Conservation (phyloP, 2,329 filamentous ascomycete genomes). For the Dothideomycetes sp. region DNA sequence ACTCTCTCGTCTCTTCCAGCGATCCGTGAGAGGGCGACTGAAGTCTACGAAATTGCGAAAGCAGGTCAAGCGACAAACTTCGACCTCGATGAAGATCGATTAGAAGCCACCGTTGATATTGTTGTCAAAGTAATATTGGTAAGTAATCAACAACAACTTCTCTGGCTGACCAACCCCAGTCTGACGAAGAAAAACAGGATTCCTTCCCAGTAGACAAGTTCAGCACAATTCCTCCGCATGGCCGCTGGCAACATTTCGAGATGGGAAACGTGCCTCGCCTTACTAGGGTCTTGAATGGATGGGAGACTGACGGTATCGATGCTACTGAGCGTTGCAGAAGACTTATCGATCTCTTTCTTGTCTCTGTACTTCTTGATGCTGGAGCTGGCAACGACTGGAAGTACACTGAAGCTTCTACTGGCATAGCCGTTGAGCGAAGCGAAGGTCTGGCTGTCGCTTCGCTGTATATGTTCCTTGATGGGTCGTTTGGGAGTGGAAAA, state of each 20-base stretch:
- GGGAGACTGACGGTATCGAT: conserved; percentile 49
- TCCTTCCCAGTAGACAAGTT: conserved; percentile 30
- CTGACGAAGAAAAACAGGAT: not conserved
- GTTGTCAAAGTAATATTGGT: not conserved
- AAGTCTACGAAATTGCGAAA: not conserved
- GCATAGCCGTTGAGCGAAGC: conserved; percentile 64
- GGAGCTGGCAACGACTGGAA: conserved; percentile 78
- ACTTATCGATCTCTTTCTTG: conserved; percentile 60
- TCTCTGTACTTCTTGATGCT: conserved; percentile 69
- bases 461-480: conserved; percentile 79
- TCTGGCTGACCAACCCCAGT: no score
- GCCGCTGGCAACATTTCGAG: conserved; percentile 66
- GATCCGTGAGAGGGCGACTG: not conserved
- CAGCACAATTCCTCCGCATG: conserved; percentile 65
- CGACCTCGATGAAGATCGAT: not conserved
- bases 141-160: not conserved
- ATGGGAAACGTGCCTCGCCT: conserved; percentile 62
- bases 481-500: conserved; percentile 53
- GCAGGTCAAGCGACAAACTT: not conserved
- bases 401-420: conserved; percentile 77
- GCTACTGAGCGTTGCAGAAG: conserved; percentile 58
- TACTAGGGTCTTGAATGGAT: conserved; percentile 52
- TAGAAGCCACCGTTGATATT: not conserved
- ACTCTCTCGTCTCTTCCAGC: not conserved
- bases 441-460: conserved; percentile 68